These are phyloP conservation scores for Fusarium papillatum DNA, from an alignment of 2,329 filamentous ascomycete genomes.

Conservation along the genomic window DNA sequence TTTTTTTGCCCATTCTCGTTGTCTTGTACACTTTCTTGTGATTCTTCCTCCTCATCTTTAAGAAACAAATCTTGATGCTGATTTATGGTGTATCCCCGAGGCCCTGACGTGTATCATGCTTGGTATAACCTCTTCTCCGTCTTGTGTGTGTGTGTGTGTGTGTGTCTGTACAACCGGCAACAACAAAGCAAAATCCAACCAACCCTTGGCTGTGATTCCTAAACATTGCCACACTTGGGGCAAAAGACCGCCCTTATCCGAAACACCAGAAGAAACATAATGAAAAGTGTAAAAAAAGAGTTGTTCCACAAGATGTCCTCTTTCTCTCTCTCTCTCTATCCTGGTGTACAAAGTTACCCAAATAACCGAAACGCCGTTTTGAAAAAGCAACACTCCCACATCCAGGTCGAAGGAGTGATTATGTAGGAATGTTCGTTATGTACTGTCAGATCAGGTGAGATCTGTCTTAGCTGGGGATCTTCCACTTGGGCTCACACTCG, in stretches of 20 bases:
- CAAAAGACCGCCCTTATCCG: conserved; percentile 8
- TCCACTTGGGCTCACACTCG: conserved; percentile 59
- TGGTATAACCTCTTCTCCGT: conserved; percentile 9
- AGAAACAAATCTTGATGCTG: not conserved
- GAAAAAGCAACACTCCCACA: conserved; percentile 19
- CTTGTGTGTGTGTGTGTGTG: not conserved
- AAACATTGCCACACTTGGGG: conserved; percentile 17
- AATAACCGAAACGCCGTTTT: conserved; percentile 27
- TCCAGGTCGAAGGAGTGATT: not conserved
- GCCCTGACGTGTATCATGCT: conserved; percentile 1
- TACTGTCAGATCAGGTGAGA: not conserved
- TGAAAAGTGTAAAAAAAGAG: not conserved
- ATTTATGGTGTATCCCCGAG: not conserved
- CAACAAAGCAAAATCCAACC: conserved; percentile 6
- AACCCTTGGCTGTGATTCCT: conserved; percentile 10
- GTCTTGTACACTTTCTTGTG: conserved; percentile 5
- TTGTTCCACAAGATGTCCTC: conserved; percentile 22
- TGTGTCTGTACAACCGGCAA: not conserved
- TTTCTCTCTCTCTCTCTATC: conserved; percentile 18
- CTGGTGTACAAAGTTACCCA: conserved; percentile 22
- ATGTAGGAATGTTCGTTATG: conserved; percentile 7
- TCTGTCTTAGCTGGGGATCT: conserved; percentile 44
- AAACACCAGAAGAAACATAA: conserved; percentile 8
- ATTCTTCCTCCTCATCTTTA: not conserved
- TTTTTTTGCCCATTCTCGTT: not conserved